Base-by-base conservation (phyloP, 2,329 filamentous ascomycete species). In the Ophiostoma angusticollis region DNA sequence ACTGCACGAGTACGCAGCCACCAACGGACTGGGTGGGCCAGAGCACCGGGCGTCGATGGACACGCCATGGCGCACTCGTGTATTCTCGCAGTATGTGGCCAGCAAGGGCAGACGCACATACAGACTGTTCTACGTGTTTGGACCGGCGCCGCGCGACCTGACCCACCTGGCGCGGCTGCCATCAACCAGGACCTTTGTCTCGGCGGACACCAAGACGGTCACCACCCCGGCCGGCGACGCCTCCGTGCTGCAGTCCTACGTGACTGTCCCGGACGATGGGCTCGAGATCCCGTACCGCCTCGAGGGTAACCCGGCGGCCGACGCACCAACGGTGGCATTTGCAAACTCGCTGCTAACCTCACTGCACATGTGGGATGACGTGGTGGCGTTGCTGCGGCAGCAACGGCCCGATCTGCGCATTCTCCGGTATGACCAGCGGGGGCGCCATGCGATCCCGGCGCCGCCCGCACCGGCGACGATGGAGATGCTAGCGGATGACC, bases 261-360 rank as follows among this genome's bases (percentile, higher is more conserved):
- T 87, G 46, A 79, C 75, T 0, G 75, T 38, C 1, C 52, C 64
- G 0, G 84, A 93, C n/a, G n/a, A n/a, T 51, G 75, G 74, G 1
- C 74, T 85, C 6, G 55, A 62, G 3, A 69, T 93, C 12, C 74
- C 76, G 0, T 93, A 84, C 59, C 71, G 76, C 12, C 68, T 93
- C 2, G 82, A 91, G 56, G 85, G 85, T 39, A 80, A 72, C 46
- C 51, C 72, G 0, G 67, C 77, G 23, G 72, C 77, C 0, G 54
- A 70, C 16, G 81, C 84, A 0, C 84, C 84, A 0, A 70, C 80
- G 0, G 66, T 93, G 9, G 76, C 84, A 16, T 80, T 87, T 48
- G 70, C 70, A 58, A 93, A 93, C 64, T 87, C 80, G 1, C 78
- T 93, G 35, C 71, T 93, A 7, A 84, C 83, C 3, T 76, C 79